Evolutionary conservation across 1,284 basidiomycete genomes (phyloP).

Genomic region (Phlebopus sp.): DNA sequence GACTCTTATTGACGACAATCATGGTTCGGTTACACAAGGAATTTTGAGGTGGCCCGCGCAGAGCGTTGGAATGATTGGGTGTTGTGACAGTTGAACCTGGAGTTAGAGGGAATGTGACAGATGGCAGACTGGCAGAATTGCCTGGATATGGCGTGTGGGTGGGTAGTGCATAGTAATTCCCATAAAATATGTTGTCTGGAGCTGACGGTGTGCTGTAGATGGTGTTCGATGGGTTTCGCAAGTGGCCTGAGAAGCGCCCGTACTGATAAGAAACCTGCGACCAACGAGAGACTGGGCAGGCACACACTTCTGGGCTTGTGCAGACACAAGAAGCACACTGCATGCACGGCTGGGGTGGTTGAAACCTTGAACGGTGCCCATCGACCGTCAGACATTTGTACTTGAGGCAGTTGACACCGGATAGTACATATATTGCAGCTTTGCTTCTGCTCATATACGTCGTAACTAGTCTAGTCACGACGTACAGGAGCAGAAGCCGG

Average conservation of each 20-base stretch:
- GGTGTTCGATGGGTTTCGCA: not conserved
- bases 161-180: too few relatives aligned
- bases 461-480: not conserved
- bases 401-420: not conserved
- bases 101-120: not conserved
- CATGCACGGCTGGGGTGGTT: not conserved
- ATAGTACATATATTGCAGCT: not conserved
- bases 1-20: not conserved
- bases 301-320: not conserved
- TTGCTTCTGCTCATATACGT: slow-evolving; percentile 1
- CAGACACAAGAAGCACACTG: not conserved
- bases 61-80: not conserved
- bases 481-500: not conserved
- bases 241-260: not conserved
- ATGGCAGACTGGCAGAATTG: not conserved
- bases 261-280: not conserved
- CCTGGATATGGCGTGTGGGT: too few relatives aligned
- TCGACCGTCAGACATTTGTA: too few relatives aligned
- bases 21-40: not conserved
- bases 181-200: not conserved
- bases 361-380: too few relatives aligned
- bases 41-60: not conserved
- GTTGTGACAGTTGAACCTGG: not conserved
- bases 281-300: not conserved
- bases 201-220: not conserved